phyloP scores from a whole-genome alignment of 768 basidiomycete genomes.

The Boletus sp. region DNA sequence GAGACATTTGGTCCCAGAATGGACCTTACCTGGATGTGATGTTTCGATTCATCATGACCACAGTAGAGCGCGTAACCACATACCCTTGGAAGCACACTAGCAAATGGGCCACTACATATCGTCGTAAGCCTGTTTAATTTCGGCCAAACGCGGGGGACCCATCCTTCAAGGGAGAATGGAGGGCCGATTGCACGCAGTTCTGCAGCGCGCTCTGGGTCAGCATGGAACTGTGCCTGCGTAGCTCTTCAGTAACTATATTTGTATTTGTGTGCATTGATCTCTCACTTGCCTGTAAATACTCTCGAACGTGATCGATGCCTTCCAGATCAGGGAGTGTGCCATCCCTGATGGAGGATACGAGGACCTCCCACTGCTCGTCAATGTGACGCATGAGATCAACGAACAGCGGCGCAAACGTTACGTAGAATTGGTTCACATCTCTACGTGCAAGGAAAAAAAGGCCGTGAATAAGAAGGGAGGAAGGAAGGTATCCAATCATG shows the following conservation, averaged over 20 bases:
- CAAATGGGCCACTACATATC: conserved; percentile 14
- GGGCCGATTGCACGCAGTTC: conserved; percentile 18
- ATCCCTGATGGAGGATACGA: conserved; percentile 14
- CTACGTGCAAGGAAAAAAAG: conserved; percentile 17
- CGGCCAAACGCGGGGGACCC: conserved; percentile 21
- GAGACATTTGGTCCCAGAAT: conserved; percentile 9
- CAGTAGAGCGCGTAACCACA: background rate
- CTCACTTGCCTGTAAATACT: conserved; percentile 11
- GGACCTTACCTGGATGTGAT: conserved; percentile 7
- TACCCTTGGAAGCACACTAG: conserved; percentile 15
- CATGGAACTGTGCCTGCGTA: conserved; percentile 8
- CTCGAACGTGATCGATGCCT: conserved; percentile 8
- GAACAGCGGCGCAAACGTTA: conserved; percentile 8
- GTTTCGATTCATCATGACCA: background rate
- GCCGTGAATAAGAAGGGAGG: conserved; percentile 21
- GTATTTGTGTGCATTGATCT: no score
- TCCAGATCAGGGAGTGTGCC: conserved; percentile 18
- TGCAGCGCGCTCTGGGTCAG: conserved; percentile 16
- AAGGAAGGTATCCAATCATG: conserved; percentile 7
- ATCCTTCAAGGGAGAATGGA: conserved; percentile 13
- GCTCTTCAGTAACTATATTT: background rate
- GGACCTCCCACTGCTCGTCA: conserved; percentile 18
- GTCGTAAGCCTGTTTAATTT: background rate
- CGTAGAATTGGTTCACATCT: background rate
- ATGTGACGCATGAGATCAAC: conserved; percentile 13